Conservation (phyloP, 805 yeast species). For the Kuraishia piskuri region DNA sequence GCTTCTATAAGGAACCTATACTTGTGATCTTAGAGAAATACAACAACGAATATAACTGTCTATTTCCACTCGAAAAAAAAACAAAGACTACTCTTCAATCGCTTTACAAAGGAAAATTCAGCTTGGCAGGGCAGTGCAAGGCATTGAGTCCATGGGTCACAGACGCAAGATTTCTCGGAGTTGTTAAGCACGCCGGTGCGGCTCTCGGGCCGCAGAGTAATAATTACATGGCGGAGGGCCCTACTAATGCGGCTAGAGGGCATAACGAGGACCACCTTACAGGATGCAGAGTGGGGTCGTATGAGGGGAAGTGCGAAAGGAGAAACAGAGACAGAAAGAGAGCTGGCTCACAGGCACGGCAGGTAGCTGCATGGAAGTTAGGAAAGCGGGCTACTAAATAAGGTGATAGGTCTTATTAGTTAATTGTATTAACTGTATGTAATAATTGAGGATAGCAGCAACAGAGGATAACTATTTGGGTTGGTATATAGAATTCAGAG, state of each 20-base stretch:
- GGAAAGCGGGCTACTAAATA: background rate
- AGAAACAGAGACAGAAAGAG: too few relatives aligned
- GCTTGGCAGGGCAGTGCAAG: background rate
- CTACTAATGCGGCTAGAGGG: background rate
- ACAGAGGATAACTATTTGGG: too few relatives aligned
- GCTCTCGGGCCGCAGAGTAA: background rate
- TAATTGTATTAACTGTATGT: too few relatives aligned
- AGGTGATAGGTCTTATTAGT: too few relatives aligned
- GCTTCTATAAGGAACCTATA: too few relatives aligned
- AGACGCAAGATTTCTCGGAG: background rate
- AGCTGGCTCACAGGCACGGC: too few relatives aligned
- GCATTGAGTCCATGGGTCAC: background rate
- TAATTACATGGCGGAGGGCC: too few relatives aligned
- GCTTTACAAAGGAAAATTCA: background rate
- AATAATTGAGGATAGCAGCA: too few relatives aligned
- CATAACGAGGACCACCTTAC: background rate
- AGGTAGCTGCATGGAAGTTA: background rate
- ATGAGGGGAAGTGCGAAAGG: background rate
- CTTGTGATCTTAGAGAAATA: too few relatives aligned
- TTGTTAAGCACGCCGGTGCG: background rate
- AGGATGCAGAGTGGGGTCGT: background rate
- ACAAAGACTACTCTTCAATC: background rate
- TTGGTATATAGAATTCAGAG: too few relatives aligned
- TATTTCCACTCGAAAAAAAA: background rate
- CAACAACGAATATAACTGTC: too few relatives aligned